These are phyloP conservation scores for Austroboletus sp. DNA, from an alignment of 1,284 basidiomycete genomes.

Conservation along the genomic window DNA sequence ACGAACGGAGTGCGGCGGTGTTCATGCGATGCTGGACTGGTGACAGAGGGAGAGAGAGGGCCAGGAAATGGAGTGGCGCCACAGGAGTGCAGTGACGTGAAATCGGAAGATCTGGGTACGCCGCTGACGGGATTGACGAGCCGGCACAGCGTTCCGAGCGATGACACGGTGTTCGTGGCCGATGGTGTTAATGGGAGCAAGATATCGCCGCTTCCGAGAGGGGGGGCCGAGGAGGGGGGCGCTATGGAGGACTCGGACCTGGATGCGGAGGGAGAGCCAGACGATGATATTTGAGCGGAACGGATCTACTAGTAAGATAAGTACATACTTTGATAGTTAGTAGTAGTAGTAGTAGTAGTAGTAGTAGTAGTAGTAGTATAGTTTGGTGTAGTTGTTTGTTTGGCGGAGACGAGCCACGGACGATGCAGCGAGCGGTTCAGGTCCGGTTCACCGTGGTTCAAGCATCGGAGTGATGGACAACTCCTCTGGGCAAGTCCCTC, in stretches of 20 bases:
- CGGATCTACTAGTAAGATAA: no score
- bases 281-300: slow-evolving; percentile 30
- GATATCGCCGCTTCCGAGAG: slow-evolving; percentile 1
- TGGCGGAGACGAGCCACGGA: slow-evolving; percentile 31
- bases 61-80: slow-evolving; percentile 3
- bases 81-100: slow-evolving; percentile 30
- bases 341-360: no score
- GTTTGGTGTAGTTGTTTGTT: slow-evolving; percentile 13
- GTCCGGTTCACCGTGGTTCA: slow-evolving; percentile 35
- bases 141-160: slow-evolving; percentile 50
- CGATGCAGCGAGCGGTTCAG: slow-evolving; percentile 31
- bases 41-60: neutral
- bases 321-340: neutral
- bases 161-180: slow-evolving; percentile 42
- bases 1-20: slow-evolving; percentile 16
- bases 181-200: slow-evolving; percentile 21
- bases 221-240: slow-evolving; percentile 2
- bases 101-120: slow-evolving; percentile 48
- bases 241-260: slow-evolving; percentile 29
- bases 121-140: slow-evolving; percentile 48
- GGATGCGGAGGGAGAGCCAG: slow-evolving; percentile 38
- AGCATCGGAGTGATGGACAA: slow-evolving; percentile 25
- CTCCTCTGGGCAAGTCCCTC: slow-evolving; percentile 31
- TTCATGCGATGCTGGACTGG: slow-evolving; percentile 2
- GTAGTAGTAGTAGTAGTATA: no score